phyloP scores from a whole-genome alignment of 139 green algal genomes.

The Pseudopediastrum boryanum region DNA sequence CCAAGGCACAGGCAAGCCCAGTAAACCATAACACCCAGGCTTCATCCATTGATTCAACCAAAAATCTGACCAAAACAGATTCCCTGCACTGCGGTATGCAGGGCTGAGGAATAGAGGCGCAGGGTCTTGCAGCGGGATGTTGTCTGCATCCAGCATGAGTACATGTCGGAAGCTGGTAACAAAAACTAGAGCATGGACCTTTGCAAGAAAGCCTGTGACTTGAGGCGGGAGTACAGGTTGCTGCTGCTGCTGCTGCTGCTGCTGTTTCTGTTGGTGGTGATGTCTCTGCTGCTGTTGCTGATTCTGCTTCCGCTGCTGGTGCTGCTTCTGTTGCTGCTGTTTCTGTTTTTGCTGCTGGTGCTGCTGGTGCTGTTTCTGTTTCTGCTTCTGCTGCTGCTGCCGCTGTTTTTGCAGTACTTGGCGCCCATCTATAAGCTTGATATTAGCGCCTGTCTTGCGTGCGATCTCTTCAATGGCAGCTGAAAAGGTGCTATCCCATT shows the following conservation, averaged over 20 bases:
- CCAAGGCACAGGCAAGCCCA: slow-evolving; percentile 28
- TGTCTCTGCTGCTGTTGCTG: background rate
- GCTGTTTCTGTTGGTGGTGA: background rate
- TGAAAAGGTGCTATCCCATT: slow-evolving; percentile 2
- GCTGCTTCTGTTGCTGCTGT: background rate
- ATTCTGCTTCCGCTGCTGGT: background rate
- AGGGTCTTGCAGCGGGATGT: slow-evolving; percentile 31
- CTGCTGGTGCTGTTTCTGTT: background rate
- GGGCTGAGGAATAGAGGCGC: slow-evolving; percentile 28
- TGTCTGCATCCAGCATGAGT: slow-evolving; percentile 37
- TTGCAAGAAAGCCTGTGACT: slow-evolving; percentile 19
- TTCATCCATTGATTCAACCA: slow-evolving; percentile 35
- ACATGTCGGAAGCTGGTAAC: slow-evolving; percentile 28
- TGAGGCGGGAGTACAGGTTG: background rate
- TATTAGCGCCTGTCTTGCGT: background rate
- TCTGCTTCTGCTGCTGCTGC: background rate
- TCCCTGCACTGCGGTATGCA: slow-evolving; percentile 18
- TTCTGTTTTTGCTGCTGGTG: background rate
- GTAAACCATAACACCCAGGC: background rate
- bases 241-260: background rate
- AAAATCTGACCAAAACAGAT: slow-evolving; percentile 48
- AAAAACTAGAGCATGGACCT: slow-evolving; percentile 27
- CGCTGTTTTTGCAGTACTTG: background rate
- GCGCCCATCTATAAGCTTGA: too few species aligned
- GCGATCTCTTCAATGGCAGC: background rate